Conservation (phyloP, 305 asterid genomes). For the Euphrasia arctica region DNA sequence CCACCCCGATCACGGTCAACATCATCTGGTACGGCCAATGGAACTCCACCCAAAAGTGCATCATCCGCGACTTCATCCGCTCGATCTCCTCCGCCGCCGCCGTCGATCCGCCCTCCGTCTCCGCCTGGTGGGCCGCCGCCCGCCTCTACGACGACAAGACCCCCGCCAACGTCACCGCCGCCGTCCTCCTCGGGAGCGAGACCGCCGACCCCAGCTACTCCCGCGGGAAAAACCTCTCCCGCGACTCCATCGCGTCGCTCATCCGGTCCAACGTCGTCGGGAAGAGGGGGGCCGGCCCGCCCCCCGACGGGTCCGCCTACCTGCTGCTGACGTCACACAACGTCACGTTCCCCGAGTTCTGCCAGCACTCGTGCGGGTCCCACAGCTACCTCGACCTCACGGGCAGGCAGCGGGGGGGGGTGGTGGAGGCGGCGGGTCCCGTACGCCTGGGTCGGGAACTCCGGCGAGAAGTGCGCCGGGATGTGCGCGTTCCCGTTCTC, state of each 20-base stretch:
- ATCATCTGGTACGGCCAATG: constrained; percentile 83
- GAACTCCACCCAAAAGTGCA: constrained; percentile 56
- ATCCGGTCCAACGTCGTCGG: constrained; percentile 50
- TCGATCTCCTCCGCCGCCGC: constrained; percentile 62
- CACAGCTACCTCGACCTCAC: constrained; percentile 50
- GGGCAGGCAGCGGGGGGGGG: no score
- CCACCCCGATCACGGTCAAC: constrained; percentile 61
- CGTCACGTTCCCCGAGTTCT: constrained; percentile 68
- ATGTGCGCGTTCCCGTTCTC: constrained; percentile 75
- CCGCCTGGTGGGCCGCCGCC: constrained; percentile 84
- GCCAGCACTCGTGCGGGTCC: constrained; percentile 66
- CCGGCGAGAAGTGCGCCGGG: constrained; percentile 62
- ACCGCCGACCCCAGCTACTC: constrained; percentile 65
- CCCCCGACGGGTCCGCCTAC: constrained; percentile 64
- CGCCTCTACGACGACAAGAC: constrained; percentile 69
- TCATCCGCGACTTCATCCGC: constrained; percentile 70
- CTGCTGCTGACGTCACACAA: constrained; percentile 63
- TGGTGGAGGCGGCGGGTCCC: constrained; percentile 26
- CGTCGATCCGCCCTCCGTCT: constrained; percentile 45
- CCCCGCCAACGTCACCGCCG: constrained; percentile 57
- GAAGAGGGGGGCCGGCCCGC: constrained; percentile 9
- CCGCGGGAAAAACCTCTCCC: constrained; percentile 57
- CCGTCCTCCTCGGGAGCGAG: constrained; percentile 55
- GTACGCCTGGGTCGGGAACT: constrained; percentile 78
- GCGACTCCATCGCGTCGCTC: constrained; percentile 62